Conservation (phyloP, 345 rosid species). For the Brassica carinata region DNA sequence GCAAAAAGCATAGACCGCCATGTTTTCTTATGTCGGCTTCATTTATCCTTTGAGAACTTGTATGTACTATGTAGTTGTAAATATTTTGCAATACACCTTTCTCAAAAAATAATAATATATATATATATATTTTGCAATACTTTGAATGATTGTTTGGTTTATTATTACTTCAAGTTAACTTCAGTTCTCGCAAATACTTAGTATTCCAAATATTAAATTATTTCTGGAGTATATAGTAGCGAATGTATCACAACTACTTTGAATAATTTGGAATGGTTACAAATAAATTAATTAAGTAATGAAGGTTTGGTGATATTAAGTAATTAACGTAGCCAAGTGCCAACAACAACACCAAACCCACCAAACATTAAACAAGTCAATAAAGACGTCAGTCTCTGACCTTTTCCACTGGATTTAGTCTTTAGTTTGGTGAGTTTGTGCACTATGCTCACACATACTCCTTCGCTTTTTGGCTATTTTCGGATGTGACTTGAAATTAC, state of each 20-base stretch:
- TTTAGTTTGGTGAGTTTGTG: constrained; percentile 38
- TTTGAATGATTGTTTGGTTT: not conserved
- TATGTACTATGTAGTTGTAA: not conserved
- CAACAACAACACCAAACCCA: constrained; percentile 47
- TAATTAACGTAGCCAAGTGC: constrained; percentile 39
- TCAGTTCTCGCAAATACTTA: not conserved
- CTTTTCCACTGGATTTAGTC: constrained; percentile 37
- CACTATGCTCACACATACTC: constrained; percentile 34
- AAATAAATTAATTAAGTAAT: constrained; percentile 10
- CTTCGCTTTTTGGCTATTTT: constrained; percentile 7
- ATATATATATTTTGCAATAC: not conserved
- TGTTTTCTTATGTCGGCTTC: constrained; percentile 13
- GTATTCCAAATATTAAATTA: not conserved
- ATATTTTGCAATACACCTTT: not conserved
- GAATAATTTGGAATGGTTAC: constrained; percentile 14
- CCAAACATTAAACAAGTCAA: constrained; percentile 38
- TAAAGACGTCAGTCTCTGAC: constrained; percentile 39
- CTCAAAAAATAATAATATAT: too few species aligned
- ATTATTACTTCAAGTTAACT: not conserved
- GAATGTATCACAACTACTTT: not conserved
- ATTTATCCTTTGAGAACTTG: not conserved
- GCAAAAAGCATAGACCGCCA: not conserved
- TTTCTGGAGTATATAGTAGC: not conserved
- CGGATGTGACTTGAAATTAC: constrained; percentile 6
- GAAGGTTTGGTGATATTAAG: constrained; percentile 36